These are phyloP conservation scores for Aegilops umbellulata DNA, from an alignment of 176 grass and related monocot species.

Conservation along the genomic window DNA sequence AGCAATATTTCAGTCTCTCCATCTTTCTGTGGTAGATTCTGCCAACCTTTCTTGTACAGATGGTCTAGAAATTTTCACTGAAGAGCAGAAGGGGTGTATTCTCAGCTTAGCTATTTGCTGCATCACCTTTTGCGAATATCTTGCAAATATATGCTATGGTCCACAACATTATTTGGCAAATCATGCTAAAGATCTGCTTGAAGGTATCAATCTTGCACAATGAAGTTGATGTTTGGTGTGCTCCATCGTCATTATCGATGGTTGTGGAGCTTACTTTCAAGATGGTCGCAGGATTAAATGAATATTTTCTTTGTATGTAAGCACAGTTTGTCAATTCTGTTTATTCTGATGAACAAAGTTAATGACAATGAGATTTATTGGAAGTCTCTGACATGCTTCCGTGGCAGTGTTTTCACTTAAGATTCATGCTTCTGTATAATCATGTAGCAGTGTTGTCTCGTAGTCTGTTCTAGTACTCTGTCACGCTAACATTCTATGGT, in stretches of 20 bases:
- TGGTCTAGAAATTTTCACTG: background rate
- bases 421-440: background rate
- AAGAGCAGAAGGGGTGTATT: constrained; percentile 38
- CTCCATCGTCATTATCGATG: background rate
- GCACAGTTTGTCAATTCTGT: background rate
- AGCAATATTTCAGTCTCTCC: constrained; percentile 18
- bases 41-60: constrained; percentile 27
- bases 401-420: background rate
- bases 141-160: constrained; percentile 71
- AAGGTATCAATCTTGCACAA: constrained; percentile 23
- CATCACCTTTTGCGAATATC: constrained; percentile 61
- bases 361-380: background rate
- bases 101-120: constrained; percentile 68
- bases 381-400: background rate
- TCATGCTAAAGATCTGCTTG: constrained; percentile 52
- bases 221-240: constrained; percentile 6
- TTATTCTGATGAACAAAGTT: constrained; percentile 34
- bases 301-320: background rate
- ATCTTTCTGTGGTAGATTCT: constrained; percentile 25
- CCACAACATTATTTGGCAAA: constrained; percentile 46
- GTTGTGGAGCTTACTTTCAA: constrained; percentile 24
- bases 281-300: background rate
- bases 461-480: background rate
- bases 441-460: background rate
- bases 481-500: background rate